Base-by-base conservation (phyloP, 2,329 filamentous ascomycete species). In the Ceratocystis destructans region DNA sequence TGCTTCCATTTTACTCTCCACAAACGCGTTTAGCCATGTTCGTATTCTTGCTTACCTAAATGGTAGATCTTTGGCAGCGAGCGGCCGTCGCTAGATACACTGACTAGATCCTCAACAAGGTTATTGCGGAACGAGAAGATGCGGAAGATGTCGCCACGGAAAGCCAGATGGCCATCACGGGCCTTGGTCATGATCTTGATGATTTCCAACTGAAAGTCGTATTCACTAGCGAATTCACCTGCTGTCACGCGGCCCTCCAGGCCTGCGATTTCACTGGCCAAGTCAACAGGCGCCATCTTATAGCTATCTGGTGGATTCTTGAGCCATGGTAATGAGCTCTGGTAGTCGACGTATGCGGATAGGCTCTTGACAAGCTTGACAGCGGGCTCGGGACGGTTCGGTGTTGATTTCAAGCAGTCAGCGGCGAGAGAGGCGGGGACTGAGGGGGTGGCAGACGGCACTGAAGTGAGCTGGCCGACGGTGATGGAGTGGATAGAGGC, bases 101-200 rank as follows among this genome's bases (percentile, higher is more conserved):
- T 87, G 0, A 87, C 82, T 0, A 87, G 71, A 20, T 75, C 73
- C 5, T 66, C 22, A 0, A 71, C 71, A 5, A 76, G 68, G 3
- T 64, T 68, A 44, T 74, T 76, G 70, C 63, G 77, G 75, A 70
- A 80, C 72, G 31, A 75, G 59, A 85, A 83, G 0, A 81, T 77
- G 53, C 77, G 78, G 15, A 85, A 76, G 3, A 79, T 75, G 69
- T 84, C 81, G 2, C 82, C 81, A n/a, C 79, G 74, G 71, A 80
- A 84, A 1, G 77, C 74, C 63, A 87, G 84, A 71, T 89, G 87
- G 0, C 85, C 84, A 71, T 89, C 86, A 70, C 88, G 84, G 2
- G 82, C 81, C 1, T 76, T 76, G 28, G 78, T 77, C 45, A 71
- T 71, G 6, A 83, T 73, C 45, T 77, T 73, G 66, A 81, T 80